Evolutionary conservation across 1,284 basidiomycete genomes (phyloP).

Genomic region (Wallemia ichthyophaga): DNA sequence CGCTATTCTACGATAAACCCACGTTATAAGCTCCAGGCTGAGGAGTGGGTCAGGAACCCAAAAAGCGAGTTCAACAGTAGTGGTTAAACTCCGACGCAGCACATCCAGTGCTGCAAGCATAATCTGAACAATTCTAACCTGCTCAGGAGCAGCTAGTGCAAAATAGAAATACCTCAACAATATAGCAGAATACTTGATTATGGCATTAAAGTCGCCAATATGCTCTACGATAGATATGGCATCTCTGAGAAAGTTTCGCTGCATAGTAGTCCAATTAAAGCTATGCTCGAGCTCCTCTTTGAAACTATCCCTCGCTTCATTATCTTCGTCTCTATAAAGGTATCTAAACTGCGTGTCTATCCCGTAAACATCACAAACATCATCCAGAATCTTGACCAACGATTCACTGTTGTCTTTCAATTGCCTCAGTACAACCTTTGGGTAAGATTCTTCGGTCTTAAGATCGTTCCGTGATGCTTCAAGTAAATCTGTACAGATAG

Average conservation of each 20-base stretch:
- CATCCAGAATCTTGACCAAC: conserved; percentile 35
- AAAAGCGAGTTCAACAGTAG: conserved; percentile 31
- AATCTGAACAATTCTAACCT: background rate
- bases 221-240: conserved; percentile 60
- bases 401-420: conserved; percentile 45
- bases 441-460: conserved; percentile 24
- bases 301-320: background rate
- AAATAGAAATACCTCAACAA: conserved; percentile 36
- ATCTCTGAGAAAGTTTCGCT: conserved; percentile 66
- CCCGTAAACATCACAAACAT: conserved; percentile 44
- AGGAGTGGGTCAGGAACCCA: conserved; percentile 53
- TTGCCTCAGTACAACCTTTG: conserved; percentile 16
- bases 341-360: conserved; percentile 20
- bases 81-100: conserved; percentile 14
- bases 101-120: background rate
- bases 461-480: conserved; percentile 26
- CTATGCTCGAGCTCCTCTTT: conserved; percentile 16
- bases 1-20: no score
- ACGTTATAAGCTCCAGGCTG: conserved; percentile 48
- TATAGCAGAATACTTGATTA: conserved; percentile 45
- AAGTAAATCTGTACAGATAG: conserved; percentile 13
- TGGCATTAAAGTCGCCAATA: conserved; percentile 23
- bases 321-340: background rate
- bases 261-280: conserved; percentile 78
- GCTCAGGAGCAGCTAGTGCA: conserved; percentile 32